phyloP scores from a whole-genome alignment of 345 rosid species.

The Tarenaya hassleriana region DNA sequence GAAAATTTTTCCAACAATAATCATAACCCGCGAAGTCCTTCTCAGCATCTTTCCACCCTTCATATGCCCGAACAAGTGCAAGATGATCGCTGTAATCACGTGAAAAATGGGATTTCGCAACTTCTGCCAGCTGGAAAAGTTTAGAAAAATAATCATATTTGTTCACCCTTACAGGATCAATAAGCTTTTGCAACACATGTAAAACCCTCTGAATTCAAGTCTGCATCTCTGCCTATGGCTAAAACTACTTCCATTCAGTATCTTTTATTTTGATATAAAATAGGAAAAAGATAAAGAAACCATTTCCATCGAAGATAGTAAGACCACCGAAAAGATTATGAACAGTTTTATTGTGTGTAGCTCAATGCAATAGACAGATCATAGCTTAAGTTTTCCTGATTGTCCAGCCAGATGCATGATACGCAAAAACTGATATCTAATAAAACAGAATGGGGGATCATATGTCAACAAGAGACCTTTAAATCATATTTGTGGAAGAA shows the following conservation, averaged over 20 bases:
- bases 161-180: conserved; percentile 14
- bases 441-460: neutral
- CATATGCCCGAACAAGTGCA: conserved; percentile 79
- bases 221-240: conserved; percentile 10
- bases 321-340: conserved; percentile 1
- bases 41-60: conserved; percentile 88
- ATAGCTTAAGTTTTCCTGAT: neutral
- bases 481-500: neutral
- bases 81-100: conserved; percentile 79
- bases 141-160: conserved; percentile 13
- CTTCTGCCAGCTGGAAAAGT: conserved; percentile 70
- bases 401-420: conserved; percentile 14
- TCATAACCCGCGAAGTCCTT: conserved; percentile 59
- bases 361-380: conserved; percentile 1
- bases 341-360: conserved; percentile 5
- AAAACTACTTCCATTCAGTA: conserved; percentile 9
- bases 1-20: conserved; percentile 88
- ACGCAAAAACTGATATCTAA: neutral
- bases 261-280: neutral
- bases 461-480: conserved; percentile 11
- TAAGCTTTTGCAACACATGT: conserved; percentile 9
- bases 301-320: neutral
- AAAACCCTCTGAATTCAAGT: conserved; percentile 8
- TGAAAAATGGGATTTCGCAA: conserved; percentile 80
- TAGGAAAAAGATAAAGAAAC: neutral